Conservation (phyloP, 2,329 filamentous ascomycete genomes). For the Penicillium janthinellum region DNA sequence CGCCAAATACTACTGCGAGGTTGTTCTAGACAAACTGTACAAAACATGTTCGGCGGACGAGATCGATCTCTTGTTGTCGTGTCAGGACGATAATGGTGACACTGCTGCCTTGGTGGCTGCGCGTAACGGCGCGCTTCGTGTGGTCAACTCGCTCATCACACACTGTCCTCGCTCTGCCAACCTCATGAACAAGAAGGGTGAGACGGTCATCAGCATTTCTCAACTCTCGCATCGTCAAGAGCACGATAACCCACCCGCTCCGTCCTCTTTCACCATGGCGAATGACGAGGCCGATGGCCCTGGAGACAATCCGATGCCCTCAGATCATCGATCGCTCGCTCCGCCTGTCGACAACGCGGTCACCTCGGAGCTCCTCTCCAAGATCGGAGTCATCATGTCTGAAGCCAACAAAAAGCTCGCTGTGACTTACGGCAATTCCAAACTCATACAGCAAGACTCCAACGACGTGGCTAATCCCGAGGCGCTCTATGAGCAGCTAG, state of each 20-base stretch:
- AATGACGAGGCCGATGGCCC: conserved; percentile 41
- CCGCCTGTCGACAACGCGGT: conserved; percentile 54
- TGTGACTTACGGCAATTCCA: conserved; percentile 60
- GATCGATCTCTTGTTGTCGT: conserved; percentile 76
- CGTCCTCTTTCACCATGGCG: conserved; percentile 64
- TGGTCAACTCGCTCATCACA: conserved; percentile 66
- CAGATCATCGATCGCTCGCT: conserved; percentile 32
- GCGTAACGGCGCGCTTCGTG: conserved; percentile 80
- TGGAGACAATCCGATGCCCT: conserved; percentile 29
- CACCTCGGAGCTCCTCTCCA: conserved; percentile 68
- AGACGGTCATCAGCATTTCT: conserved; percentile 83
- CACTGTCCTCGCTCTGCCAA: conserved; percentile 78
- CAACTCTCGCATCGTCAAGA: conserved; percentile 63
- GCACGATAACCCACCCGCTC: conserved; percentile 65
- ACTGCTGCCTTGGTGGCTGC: conserved; percentile 87
- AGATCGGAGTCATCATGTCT: conserved; percentile 68
- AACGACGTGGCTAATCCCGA: conserved; percentile 47
- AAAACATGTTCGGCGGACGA: conserved; percentile 75
- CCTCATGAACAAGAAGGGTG: conserved; percentile 76
- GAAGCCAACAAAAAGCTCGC: conserved; percentile 73
- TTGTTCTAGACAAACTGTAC: conserved; percentile 81
- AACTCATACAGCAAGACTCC: conserved; percentile 58
- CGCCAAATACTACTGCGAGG: conserved; percentile 90
- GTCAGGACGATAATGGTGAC: conserved; percentile 83
- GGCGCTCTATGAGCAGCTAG: conserved; percentile 44